These are phyloP conservation scores for Fistulinella prunicolor DNA, from an alignment of 768 basidiomycete species.

Conservation along the genomic window DNA sequence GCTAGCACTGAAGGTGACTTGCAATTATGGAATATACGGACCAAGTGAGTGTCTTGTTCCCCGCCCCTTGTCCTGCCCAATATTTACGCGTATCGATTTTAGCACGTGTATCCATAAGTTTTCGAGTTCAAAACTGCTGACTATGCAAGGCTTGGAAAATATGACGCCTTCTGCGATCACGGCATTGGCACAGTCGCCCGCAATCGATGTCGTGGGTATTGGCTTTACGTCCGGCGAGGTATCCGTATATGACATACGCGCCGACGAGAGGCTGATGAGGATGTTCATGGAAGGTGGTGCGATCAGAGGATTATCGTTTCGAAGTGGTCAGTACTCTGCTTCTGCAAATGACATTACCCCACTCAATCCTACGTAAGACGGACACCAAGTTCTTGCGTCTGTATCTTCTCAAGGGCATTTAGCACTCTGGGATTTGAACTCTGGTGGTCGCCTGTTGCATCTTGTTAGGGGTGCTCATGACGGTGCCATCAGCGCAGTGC, in stretches of 20 bases:
- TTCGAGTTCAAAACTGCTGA: constrained; percentile 49
- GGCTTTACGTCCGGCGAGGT: constrained; percentile 88
- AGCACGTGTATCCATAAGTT: constrained; percentile 87
- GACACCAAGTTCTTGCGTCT: constrained; percentile 83
- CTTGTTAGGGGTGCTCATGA: constrained; percentile 89
- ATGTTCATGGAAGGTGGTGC: constrained; percentile 90
- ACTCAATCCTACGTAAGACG: constrained; percentile 49
- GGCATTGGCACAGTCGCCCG: constrained; percentile 84
- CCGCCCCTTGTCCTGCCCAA: no score
- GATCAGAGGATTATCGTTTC: constrained; percentile 74
- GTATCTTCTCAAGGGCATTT: constrained; percentile 86
- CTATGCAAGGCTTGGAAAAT: constrained; percentile 32
- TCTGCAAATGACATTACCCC: not conserved
- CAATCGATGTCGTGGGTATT: constrained; percentile 93
- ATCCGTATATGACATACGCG: constrained; percentile 84
- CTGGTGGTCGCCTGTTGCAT: constrained; percentile 78
- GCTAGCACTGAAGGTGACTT: constrained; percentile 76
- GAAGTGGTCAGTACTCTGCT: constrained; percentile 63
- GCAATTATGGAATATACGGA: constrained; percentile 92
- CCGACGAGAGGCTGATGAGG: constrained; percentile 84
- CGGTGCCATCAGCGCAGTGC: constrained; percentile 71
- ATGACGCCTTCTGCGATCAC: constrained; percentile 55
- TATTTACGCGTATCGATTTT: constrained; percentile 1
- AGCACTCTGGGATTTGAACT: constrained; percentile 89
- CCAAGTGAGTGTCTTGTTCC: constrained; percentile 50